A percentile compares a stretch with the other conserved stretches of the same genome.
These are phyloP conservation scores for Candida pseudoglaebosa DNA, from an alignment of 805 yeast genomes.

Conservation along the genomic window DNA sequence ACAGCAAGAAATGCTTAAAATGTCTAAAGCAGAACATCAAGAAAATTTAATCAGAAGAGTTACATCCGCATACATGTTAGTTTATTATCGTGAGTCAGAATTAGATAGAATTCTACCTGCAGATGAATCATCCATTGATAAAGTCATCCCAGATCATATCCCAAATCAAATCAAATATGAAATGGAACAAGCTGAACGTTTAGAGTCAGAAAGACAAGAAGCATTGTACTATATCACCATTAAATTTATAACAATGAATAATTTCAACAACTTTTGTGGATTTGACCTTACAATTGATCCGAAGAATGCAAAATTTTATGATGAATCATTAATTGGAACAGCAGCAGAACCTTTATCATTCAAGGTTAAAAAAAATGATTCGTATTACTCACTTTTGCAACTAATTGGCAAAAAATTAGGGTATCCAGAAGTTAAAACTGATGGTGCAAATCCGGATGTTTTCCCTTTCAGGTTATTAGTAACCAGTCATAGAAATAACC, in stretches of 20 bases:
- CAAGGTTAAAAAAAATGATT: slow-evolving; percentile 54
- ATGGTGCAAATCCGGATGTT: slow-evolving; percentile 4
- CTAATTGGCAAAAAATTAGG: slow-evolving; percentile 45
- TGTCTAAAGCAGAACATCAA: slow-evolving; percentile 59
- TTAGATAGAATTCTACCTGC: slow-evolving; percentile 57
- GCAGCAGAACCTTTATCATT: slow-evolving; percentile 44
- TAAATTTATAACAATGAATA: slow-evolving; percentile 49
- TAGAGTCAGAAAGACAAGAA: slow-evolving; percentile 64
- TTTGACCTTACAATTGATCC: slow-evolving; percentile 75
- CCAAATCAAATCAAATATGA: slow-evolving; percentile 64
- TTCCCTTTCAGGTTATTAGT: slow-evolving; percentile 56
- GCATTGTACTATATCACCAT: slow-evolving; percentile 43
- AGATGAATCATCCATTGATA: slow-evolving; percentile 42
- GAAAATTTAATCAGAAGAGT: slow-evolving; percentile 67
- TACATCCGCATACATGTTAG: slow-evolving; percentile 96
- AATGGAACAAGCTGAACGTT: slow-evolving; percentile 49
- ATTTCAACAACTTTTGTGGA: slow-evolving; percentile 61
- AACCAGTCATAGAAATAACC: slow-evolving; percentile 64
- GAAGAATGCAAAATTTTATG: slow-evolving; percentile 38
- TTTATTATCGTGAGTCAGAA: slow-evolving; percentile 70
- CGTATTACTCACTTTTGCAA: slow-evolving; percentile 47
- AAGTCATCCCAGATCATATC: slow-evolving; percentile 57
- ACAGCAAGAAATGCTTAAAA: slow-evolving; percentile 43
- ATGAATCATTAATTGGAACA: slow-evolving; percentile 35
- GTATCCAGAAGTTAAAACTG: slow-evolving; percentile 21